Conservation (phyloP, 1,139 yeast species). For the Meyerozyma carpophila region DNA sequence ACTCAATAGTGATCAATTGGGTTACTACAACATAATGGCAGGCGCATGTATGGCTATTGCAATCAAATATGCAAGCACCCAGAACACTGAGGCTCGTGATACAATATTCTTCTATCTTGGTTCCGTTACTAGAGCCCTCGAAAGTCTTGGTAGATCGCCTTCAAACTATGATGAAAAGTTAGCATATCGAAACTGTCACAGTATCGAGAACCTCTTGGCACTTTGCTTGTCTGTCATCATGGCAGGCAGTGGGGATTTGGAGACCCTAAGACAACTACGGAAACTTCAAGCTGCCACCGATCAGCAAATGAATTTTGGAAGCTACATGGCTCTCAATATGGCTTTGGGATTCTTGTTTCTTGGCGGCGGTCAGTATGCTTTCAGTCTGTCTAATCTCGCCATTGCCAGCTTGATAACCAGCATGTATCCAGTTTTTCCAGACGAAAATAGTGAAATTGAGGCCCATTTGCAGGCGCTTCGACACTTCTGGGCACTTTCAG, state of each 20-base stretch:
- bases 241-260: constrained; percentile 92
- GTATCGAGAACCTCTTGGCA: constrained; percentile 55
- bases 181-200: constrained; percentile 51
- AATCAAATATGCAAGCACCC: constrained; percentile 69
- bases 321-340: constrained; percentile 73
- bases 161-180: constrained; percentile 56
- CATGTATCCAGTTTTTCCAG: constrained; percentile 69
- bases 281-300: constrained; percentile 57
- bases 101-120: constrained; percentile 63
- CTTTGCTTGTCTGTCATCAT: constrained; percentile 67
- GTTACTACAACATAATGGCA: constrained; percentile 62
- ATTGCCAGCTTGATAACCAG: constrained; percentile 72
- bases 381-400: constrained; percentile 58
- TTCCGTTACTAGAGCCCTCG: constrained; percentile 24
- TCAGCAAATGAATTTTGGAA: constrained; percentile 53
- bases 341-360: constrained; percentile 84
- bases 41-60: constrained; percentile 78
- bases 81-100: constrained; percentile 48
- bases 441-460: constrained; percentile 36
- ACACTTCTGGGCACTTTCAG: constrained; percentile 87
- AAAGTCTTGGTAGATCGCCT: constrained; percentile 12
- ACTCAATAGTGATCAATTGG: constrained; percentile 59
- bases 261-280: constrained; percentile 67
- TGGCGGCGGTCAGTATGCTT: constrained; percentile 91
- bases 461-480: constrained; percentile 80